Conservation (phyloP, 495 filamentous ascomycete genomes). For the Tuber borchii region DNA sequence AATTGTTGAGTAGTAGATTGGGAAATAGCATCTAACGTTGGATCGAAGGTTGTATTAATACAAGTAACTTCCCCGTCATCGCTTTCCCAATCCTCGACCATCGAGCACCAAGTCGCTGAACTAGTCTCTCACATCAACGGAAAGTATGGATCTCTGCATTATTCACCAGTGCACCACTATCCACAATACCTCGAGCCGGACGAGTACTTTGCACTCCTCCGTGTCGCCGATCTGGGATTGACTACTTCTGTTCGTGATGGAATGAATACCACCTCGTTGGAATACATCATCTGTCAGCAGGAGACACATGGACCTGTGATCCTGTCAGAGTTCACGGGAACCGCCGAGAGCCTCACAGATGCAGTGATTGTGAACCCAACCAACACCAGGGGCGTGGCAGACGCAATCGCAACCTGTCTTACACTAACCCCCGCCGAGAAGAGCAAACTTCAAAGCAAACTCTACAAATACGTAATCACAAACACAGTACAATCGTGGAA, state of each 20-base stretch:
- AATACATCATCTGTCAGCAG: slow-evolving; percentile 87
- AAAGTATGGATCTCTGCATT: slow-evolving; percentile 73
- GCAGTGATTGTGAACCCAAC: slow-evolving; percentile 94
- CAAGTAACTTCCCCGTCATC: slow-evolving; percentile 85
- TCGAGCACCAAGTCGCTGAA: slow-evolving; percentile 77
- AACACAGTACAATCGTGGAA: slow-evolving; percentile 82
- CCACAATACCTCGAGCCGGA: slow-evolving; percentile 78
- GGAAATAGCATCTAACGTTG: slow-evolving; percentile 18
- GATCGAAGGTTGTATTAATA: slow-evolving; percentile 62
- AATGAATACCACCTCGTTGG: slow-evolving; percentile 93
- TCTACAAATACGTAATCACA: slow-evolving; percentile 75
- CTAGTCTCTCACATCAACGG: slow-evolving; percentile 86
- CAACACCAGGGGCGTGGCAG: slow-evolving; percentile 74
- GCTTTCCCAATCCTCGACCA: slow-evolving; percentile 66
- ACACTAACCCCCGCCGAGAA: slow-evolving; percentile 62
- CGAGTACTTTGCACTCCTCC: slow-evolving; percentile 86
- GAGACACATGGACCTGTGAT: slow-evolving; percentile 78
- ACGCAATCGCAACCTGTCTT: slow-evolving; percentile 69
- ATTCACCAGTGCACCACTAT: slow-evolving; percentile 83
- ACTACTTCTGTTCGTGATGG: slow-evolving; percentile 91
- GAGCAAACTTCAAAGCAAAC: slow-evolving; percentile 51
- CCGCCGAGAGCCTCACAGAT: slow-evolving; percentile 72
- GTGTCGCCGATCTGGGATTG: slow-evolving; percentile 77
- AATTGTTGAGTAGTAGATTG: not conserved
- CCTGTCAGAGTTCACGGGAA: slow-evolving; percentile 91